These are phyloP conservation scores for Colletotrichum theobromicola DNA, from an alignment of 2,329 filamentous ascomycete genomes.

Conservation along the genomic window DNA sequence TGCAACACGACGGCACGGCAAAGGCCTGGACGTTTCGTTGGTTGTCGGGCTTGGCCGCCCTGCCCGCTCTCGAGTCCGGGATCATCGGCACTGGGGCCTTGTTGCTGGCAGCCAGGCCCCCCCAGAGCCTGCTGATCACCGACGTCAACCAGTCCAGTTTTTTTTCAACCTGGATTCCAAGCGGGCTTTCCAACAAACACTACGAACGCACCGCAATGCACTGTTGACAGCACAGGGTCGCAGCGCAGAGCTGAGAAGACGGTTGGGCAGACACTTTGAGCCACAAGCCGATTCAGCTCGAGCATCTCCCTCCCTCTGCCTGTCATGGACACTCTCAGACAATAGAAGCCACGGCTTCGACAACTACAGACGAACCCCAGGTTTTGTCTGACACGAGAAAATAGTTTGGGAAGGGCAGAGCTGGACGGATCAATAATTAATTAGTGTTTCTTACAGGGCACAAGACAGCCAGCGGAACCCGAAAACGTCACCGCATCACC, in stretches of 20 bases:
- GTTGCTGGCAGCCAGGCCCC: not conserved
- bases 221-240: not conserved
- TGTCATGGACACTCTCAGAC: not conserved
- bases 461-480: not conserved
- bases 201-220: not conserved
- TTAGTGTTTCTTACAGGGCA: not conserved
- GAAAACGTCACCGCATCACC: conserved; percentile 13
- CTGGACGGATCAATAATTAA: not conserved
- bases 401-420: not conserved
- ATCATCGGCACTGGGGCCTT: conserved; percentile 7
- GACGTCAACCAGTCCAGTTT: conserved; percentile 15
- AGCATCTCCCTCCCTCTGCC: not conserved
- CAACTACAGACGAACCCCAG: conserved; percentile 1
- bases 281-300: not conserved
- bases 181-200: not conserved
- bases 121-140: conserved; percentile 11
- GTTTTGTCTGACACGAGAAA: not conserved
- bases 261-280: not conserved
- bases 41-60: not conserved
- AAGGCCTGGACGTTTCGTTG: not conserved
- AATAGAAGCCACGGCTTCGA: not conserved
- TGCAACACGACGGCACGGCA: not conserved
- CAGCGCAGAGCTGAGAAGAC: not conserved
- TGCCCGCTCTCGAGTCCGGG: not conserved
- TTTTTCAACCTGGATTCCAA: not conserved